Conservation (phyloP, 192 early-diverging fungal species). For the Podila epicladia region DNA sequence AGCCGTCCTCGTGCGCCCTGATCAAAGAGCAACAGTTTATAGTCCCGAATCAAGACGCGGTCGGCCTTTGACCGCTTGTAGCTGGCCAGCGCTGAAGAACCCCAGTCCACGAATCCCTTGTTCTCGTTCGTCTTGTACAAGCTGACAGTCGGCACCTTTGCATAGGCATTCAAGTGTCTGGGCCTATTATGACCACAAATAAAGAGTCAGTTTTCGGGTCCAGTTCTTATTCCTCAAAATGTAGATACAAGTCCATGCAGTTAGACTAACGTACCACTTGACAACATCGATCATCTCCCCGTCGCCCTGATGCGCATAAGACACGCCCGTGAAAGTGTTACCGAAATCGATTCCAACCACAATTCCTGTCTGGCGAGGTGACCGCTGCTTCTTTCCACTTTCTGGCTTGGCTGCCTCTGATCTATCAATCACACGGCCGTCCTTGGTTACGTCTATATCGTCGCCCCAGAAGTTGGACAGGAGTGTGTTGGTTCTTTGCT, state of each 20-base stretch:
- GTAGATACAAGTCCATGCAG: background rate
- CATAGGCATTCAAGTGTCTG: constrained; percentile 44
- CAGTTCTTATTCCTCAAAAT: background rate
- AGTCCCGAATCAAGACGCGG: constrained; percentile 30
- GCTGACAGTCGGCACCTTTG: constrained; percentile 48
- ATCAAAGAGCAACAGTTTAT: constrained; percentile 44
- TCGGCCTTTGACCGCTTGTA: constrained; percentile 42
- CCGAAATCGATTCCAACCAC: constrained; percentile 29
- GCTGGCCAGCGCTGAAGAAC: constrained; percentile 37
- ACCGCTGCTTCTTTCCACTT: constrained; percentile 8
- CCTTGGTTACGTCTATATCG: constrained; percentile 24
- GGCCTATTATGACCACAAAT: constrained; percentile 10
- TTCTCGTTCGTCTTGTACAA: constrained; percentile 46
- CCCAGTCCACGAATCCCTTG: constrained; percentile 42
- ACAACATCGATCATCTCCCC: constrained; percentile 33
- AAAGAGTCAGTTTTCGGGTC: background rate
- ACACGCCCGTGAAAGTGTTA: constrained; percentile 24
- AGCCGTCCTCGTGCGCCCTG: constrained; percentile 38
- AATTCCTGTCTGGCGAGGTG: constrained; percentile 17
- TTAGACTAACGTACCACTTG: constrained; percentile 9
- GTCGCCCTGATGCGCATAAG: constrained; percentile 24
- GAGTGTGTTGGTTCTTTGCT: constrained; percentile 25
- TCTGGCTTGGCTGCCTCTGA: constrained; percentile 11
- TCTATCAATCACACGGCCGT: constrained; percentile 19
- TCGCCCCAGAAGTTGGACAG: constrained; percentile 24